Evolutionary conservation across 768 basidiomycete species (phyloP).

Genomic region (Tubosaeta sp.): DNA sequence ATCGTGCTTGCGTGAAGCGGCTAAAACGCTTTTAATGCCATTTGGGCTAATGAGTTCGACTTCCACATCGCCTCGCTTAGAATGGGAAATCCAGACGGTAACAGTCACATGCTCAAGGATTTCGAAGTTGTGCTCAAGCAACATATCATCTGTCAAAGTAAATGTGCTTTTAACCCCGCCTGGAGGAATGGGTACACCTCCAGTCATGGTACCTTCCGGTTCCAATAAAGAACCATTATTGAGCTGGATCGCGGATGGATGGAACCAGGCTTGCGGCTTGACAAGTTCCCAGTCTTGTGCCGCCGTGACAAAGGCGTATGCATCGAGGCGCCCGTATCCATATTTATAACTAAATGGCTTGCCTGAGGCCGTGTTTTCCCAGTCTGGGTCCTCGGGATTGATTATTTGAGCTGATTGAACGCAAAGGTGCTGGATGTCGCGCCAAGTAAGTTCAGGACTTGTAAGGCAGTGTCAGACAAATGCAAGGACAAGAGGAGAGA

Average conservation of each 20-base stretch:
- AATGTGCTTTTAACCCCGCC: constrained; percentile 65
- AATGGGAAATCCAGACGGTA: constrained; percentile 89
- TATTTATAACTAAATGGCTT: constrained; percentile 82
- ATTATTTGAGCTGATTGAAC: constrained; percentile 72
- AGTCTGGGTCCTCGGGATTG: constrained; percentile 89
- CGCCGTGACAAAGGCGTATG: constrained; percentile 72
- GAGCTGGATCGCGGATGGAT: constrained; percentile 67
- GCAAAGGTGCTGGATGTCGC: constrained; percentile 90
- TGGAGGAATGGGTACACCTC: constrained; percentile 61
- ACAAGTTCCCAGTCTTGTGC: constrained; percentile 82
- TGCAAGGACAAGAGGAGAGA: constrained; percentile 5
- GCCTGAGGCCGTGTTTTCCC: constrained; percentile 69
- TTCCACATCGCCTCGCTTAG: constrained; percentile 85
- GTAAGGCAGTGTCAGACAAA: constrained; percentile 6
- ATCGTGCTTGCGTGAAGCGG: constrained; percentile 66
- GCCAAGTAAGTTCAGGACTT: constrained; percentile 94
- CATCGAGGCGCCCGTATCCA: constrained; percentile 88
- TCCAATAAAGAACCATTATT: constrained; percentile 51
- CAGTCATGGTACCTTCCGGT: constrained; percentile 45
- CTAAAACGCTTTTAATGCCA: constrained; percentile 82
- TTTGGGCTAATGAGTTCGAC: constrained; percentile 83
- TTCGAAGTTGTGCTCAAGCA: constrained; percentile 77
- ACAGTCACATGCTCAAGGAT: constrained; percentile 88
- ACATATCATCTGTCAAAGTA: constrained; percentile 59
- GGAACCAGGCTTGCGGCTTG: constrained; percentile 92